Evolutionary conservation across 139 green algal species (phyloP), one percentile per base, ranked within the genome.

Genomic region (Spirogloea muscicola): DNA sequence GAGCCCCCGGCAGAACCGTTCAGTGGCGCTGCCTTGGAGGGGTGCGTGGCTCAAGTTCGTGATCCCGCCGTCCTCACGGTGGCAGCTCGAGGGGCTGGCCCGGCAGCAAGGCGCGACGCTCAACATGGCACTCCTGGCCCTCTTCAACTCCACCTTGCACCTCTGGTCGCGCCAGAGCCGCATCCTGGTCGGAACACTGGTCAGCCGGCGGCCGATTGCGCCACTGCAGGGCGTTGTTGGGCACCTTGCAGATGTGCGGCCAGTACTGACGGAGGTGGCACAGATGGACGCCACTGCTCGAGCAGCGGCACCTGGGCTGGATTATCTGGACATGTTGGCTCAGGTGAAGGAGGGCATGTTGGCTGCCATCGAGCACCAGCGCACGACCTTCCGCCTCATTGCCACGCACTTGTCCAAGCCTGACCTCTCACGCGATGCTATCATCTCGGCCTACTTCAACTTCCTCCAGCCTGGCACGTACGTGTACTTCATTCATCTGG

Each of bases 371-470:
- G 40, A 74, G 65, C 39, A 74, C 18, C 65, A 74, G 1, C 66
- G 43, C 34, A 41, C 66, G 31, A 67, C 65, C 4, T 46, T 74
- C 3, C 65, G 65, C 21, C 37, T 65, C 18, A 66, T 74, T 39
- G 46, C 34, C 27, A n/a, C n/a, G n/a, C n/a, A n/a, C n/a, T 36
- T 68, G 10, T 40, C 59, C 33, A 34, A 33, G 59, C 59, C 59
- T 5, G 59, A 68, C n/a, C 48, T 68, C 7, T 29, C 59, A 6
- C 41, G 43, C 13, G 43, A 29, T 3, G 18, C 9, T 34, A 5
- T 68, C n/a, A 68, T 68, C 18, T 36, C 43, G 18, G 59, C 59
- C 42, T 68, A 68, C 42, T 68, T 68, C 27, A 68, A 38, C 59
- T 68, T 42, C 42, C 42, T 68, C 29, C 59, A 68, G 27, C 59